A percentile compares a stretch with the other conserved stretches of the same genome.
Conservation (phyloP, 768 basidiomycete genomes). For the Rickenella mellea region DNA sequence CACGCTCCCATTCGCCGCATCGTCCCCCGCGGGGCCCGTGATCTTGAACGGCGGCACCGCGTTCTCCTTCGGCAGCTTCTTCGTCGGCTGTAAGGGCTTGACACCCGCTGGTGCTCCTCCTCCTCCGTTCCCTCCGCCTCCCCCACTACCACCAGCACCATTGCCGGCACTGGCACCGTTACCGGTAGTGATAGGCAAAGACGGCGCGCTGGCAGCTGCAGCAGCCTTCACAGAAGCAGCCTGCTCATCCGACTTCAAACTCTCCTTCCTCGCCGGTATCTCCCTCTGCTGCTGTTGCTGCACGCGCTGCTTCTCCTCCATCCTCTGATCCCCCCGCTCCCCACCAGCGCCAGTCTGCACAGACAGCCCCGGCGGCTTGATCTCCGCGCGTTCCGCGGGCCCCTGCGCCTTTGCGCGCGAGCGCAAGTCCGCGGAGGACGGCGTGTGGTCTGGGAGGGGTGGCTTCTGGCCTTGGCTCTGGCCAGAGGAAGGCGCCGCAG, state of each 20-base stretch:
- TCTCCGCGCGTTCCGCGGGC: constrained; percentile 26
- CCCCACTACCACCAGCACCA: constrained; percentile 35
- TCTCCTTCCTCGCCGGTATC: constrained; percentile 6
- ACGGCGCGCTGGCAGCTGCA: constrained; percentile 33
- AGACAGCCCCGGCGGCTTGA: constrained; percentile 23
- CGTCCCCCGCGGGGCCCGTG: constrained; percentile 32
- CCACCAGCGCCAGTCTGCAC: constrained; percentile 22
- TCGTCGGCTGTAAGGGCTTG: constrained; percentile 66
- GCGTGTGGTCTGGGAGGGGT: constrained; percentile 40
- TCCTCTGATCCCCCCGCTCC: constrained; percentile 7
- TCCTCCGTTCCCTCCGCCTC: no score
- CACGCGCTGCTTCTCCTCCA: constrained; percentile 15
- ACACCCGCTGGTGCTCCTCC: constrained; percentile 60
- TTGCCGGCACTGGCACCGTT: constrained; percentile 39
- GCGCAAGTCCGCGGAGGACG: constrained; percentile 57
- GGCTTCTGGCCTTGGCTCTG: constrained; percentile 13
- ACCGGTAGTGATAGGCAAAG: constrained; percentile 34
- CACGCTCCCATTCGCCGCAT: constrained; percentile 41
- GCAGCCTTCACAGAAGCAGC: constrained; percentile 32
- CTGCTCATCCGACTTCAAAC: constrained; percentile 14
- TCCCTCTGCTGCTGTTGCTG: constrained; percentile 16
- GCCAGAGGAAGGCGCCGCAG: constrained; percentile 39
- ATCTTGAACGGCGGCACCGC: constrained; percentile 39
- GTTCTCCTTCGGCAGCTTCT: constrained; percentile 37
- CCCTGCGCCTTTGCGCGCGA: constrained; percentile 54